Conservation (phyloP, 345 rosid genomes). For the Erucastrum elatum region DNA sequence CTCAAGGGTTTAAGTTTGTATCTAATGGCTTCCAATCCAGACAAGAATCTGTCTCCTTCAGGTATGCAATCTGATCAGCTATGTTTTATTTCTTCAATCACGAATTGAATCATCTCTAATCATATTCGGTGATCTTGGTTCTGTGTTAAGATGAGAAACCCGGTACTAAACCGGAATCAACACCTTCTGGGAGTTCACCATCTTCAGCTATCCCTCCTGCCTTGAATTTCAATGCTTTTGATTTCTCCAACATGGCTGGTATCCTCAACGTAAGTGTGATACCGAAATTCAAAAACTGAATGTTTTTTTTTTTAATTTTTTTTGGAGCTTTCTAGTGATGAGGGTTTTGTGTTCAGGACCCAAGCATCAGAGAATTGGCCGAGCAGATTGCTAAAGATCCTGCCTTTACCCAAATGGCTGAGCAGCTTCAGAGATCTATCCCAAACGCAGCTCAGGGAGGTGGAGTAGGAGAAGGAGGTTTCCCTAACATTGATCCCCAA, state of each 20-base stretch:
- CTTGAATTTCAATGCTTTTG: slow-evolving; percentile 67
- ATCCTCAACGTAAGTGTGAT: slow-evolving; percentile 64
- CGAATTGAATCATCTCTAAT: slow-evolving; percentile 5
- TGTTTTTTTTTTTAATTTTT: neutral
- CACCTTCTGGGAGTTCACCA: slow-evolving; percentile 56
- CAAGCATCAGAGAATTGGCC: slow-evolving; percentile 86
- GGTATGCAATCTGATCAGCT: slow-evolving; percentile 41
- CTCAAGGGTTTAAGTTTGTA: slow-evolving; percentile 16
- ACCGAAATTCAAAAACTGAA: neutral
- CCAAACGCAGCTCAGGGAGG: slow-evolving; percentile 62
- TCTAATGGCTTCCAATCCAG: slow-evolving; percentile 61
- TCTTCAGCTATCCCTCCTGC: slow-evolving; percentile 41
- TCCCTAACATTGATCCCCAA: slow-evolving; percentile 74
- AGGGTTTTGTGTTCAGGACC: slow-evolving; percentile 56
- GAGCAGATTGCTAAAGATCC: slow-evolving; percentile 97
- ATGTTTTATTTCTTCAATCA: neutral
- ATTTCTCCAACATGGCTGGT: slow-evolving; percentile 83
- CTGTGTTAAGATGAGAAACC: slow-evolving; percentile 54
- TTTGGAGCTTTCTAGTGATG: slow-evolving; percentile 3
- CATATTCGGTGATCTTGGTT: slow-evolving; percentile 14
- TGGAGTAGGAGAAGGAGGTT: slow-evolving; percentile 38
- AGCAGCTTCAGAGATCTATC: slow-evolving; percentile 83
- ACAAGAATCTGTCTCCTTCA: slow-evolving; percentile 54
- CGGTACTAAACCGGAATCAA: slow-evolving; percentile 47
- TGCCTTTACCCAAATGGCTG: slow-evolving; percentile 89